Evolutionary conservation across 2,329 filamentous ascomycete genomes (phyloP), one percentile per base, ranked within the genome.

Genomic region (Paracamarosporium sp.): DNA sequence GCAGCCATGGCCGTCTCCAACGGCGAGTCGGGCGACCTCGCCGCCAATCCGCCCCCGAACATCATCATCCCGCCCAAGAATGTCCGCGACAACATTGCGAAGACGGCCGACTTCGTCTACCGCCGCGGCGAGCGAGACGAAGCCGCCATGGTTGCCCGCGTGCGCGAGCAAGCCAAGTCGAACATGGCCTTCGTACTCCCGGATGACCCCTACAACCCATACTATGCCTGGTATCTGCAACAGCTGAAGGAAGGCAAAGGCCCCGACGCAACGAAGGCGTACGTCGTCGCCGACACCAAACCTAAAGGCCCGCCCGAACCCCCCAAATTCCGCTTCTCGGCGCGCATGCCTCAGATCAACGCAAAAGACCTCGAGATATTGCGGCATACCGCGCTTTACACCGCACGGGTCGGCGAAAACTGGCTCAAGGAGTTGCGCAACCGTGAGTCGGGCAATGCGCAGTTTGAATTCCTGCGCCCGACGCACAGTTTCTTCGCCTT

Each of bases 401-500:
- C 94, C 48, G 95, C 95, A 51, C 93, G 94, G 78, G 94, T 96
- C 70, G 95, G 95, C 13, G 89, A 93, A 60, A 88, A 90, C 60
- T 99, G 95, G 79, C 92, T 97, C 86, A 97, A 93, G 22, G 86
- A 90, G 53, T 81, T 99, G 62, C 92, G 91, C 24, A 94, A 97
- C 79, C 88, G 92, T 64, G 94, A 99, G 80, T 86, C 90, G 17
- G 86, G 90, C 71, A 98, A 97, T 77, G 93, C 89, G 65, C 94
- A 99, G 75, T 99, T 98, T 76, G 93, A 97, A 78, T 99, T 99
- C 73, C 83, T 99, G 52, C 89, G 94, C 53, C 92, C 93, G 15
- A 96, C 97, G 71, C 95, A 99, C 81, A 97, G 92, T 70, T 89
- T 97, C 62, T 93, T 98, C 81, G 93, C 94, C 75, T 98, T 95